These are phyloP conservation scores for Maudiozyma barnettii DNA, from an alignment of 805 yeast genomes.

Conservation along the genomic window DNA sequence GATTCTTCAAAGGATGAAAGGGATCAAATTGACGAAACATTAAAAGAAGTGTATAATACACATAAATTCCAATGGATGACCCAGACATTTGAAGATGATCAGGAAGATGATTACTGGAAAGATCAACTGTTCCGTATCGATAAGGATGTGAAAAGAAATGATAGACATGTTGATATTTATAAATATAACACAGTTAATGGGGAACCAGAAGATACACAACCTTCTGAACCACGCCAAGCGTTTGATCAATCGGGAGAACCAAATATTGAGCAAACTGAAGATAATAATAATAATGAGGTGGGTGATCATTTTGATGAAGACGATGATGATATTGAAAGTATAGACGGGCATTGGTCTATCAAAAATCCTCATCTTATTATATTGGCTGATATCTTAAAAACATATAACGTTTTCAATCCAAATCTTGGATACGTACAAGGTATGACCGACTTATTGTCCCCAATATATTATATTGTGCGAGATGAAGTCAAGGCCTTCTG, in stretches of 20 bases:
- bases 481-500: conserved; percentile 81
- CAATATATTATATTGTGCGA: conserved; percentile 53
- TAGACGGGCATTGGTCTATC: conserved; percentile 44
- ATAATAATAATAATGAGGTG: conserved; percentile 26
- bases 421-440: conserved; percentile 96
- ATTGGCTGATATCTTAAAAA: conserved; percentile 68
- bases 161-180: conserved; percentile 64
- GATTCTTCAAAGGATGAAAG: conserved; percentile 67
- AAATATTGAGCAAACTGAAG: conserved; percentile 9
- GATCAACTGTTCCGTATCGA: conserved; percentile 88
- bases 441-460: conserved; percentile 88
- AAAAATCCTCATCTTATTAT: conserved; percentile 64
- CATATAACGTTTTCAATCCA: conserved; percentile 75
- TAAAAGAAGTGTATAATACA: conserved; percentile 48
- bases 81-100: conserved; percentile 14
- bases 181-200: conserved; percentile 33
- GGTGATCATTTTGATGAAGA: conserved; percentile 31
- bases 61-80: conserved; percentile 61
- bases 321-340: conserved; percentile 16
- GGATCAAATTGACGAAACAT: conserved; percentile 42
- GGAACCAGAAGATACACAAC: conserved; percentile 27
- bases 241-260: neutral
- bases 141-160: conserved; percentile 89
- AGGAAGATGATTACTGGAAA: conserved; percentile 61
- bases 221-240: neutral